Conservation (phyloP, 1,284 basidiomycete species). For the Cutaneotrichosporon cavernicola region DNA sequence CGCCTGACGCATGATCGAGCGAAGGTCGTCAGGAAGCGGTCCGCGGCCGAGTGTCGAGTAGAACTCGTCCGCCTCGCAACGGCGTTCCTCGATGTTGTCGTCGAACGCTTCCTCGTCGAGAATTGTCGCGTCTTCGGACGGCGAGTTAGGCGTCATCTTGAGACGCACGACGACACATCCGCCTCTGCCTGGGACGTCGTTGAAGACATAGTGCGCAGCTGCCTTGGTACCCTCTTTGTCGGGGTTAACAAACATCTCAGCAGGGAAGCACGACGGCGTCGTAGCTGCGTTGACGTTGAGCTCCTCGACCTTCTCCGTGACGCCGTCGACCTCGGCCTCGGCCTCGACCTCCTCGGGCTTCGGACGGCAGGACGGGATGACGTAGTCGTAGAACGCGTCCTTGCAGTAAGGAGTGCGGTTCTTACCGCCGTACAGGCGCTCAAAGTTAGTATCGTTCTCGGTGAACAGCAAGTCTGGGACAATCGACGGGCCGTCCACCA, state of each 20-base stretch:
- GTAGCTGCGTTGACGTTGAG: constrained; percentile 66
- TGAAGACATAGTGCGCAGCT: constrained; percentile 86
- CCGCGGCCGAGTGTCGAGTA: constrained; percentile 77
- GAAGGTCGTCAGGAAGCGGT: constrained; percentile 84
- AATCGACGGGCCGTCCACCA: constrained; percentile 65
- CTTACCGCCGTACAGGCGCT: constrained; percentile 80
- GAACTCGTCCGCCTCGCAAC: constrained; percentile 93
- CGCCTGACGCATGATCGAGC: constrained; percentile 96
- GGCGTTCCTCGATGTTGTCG: constrained; percentile 78
- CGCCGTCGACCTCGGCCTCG: constrained; percentile 26
- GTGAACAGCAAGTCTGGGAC: constrained; percentile 85
- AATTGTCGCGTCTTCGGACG: constrained; percentile 72
- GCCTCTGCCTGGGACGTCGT: constrained; percentile 80
- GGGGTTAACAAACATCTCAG: constrained; percentile 72
- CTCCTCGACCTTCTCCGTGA: constrained; percentile 3
- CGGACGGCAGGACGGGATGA: constrained; percentile 80
- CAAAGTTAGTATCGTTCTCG: constrained; percentile 96
- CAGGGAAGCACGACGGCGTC: constrained; percentile 43
- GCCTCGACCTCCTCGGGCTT: constrained; percentile 45
- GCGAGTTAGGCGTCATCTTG: constrained; percentile 78
- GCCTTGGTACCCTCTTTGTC: constrained; percentile 86
- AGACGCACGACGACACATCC: constrained; percentile 94
- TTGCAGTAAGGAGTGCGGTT: constrained; percentile 85
- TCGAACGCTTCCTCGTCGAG: constrained; percentile 90
- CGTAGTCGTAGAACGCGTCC: constrained; percentile 98